Conservation (phyloP, 768 basidiomycete genomes). For the Solioccasus polychromus region DNA sequence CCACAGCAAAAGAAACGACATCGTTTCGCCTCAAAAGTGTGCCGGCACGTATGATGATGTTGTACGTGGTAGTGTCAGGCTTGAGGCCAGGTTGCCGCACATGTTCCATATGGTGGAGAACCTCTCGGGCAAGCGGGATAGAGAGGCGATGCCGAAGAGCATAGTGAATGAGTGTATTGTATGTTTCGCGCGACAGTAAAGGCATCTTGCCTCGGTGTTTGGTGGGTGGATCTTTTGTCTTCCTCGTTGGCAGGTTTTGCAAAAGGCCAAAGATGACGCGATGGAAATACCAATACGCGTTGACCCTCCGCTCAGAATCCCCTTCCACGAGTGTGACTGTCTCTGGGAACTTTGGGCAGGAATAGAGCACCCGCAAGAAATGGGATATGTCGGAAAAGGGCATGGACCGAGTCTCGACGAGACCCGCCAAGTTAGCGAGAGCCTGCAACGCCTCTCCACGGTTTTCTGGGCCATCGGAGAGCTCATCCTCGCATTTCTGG, state of each 20-base stretch:
- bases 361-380: constrained; percentile 47
- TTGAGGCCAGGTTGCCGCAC: constrained; percentile 38
- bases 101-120: constrained; percentile 56
- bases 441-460: constrained; percentile 50
- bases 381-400: constrained; percentile 43
- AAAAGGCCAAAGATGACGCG: constrained; percentile 43
- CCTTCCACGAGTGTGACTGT: constrained; percentile 37
- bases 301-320: constrained; percentile 25
- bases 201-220: constrained; percentile 22
- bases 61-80: constrained; percentile 52
- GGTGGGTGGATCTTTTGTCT: constrained; percentile 18
- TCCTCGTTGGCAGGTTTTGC: constrained; percentile 28
- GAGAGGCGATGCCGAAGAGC: constrained; percentile 60
- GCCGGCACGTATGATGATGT: constrained; percentile 55
- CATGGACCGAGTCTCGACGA: constrained; percentile 49
- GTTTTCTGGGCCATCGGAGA: constrained; percentile 27
- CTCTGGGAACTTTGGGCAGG: constrained; percentile 39
- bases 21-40: constrained; percentile 47
- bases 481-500: constrained; percentile 25
- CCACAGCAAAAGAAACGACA: constrained; percentile 39
- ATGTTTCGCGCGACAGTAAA: constrained; percentile 40
- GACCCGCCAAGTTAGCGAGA: constrained; percentile 53
- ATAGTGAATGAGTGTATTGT: constrained; percentile 67
- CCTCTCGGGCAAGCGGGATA: constrained; percentile 40
- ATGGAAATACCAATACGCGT: constrained; percentile 49